These are phyloP conservation scores for Trichoderma sp. DNA, from an alignment of 2,329 filamentous ascomycete species.

Conservation along the genomic window DNA sequence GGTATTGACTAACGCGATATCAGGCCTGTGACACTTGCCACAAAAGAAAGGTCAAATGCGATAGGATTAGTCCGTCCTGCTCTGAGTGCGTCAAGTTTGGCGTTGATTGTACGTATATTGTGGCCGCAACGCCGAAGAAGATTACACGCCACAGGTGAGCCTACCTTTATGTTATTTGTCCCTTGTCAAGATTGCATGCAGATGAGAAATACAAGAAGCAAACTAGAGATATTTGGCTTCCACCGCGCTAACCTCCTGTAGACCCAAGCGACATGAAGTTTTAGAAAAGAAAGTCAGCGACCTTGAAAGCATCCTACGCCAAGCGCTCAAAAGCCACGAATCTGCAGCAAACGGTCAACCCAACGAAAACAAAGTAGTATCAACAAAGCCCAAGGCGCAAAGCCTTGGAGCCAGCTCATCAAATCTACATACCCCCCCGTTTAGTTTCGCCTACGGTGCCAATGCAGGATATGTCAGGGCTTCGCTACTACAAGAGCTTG, in stretches of 20 bases:
- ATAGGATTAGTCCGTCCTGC: not conserved
- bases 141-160: constrained; percentile 9
- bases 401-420: not conserved
- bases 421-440: not conserved
- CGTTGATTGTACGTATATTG: constrained; percentile 2
- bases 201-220: not conserved
- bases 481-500: not conserved
- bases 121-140: not conserved
- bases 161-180: not conserved
- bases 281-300: constrained; percentile 3
- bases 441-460: not conserved
- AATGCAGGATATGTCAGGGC: not conserved
- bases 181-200: too few species aligned
- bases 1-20: not conserved
- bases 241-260: not conserved
- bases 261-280: not conserved
- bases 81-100: constrained; percentile 5
- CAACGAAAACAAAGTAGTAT: not conserved
- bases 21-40: constrained; percentile 16
- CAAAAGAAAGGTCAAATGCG: constrained; percentile 20
- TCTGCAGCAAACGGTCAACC: not conserved
- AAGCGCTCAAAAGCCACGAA: not conserved
- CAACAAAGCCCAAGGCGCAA: not conserved
- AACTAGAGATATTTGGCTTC: not conserved
- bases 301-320: not conserved